phyloP scores from a whole-genome alignment of 108 stramenopile species.

The Schizochytrium sp. region DNA sequence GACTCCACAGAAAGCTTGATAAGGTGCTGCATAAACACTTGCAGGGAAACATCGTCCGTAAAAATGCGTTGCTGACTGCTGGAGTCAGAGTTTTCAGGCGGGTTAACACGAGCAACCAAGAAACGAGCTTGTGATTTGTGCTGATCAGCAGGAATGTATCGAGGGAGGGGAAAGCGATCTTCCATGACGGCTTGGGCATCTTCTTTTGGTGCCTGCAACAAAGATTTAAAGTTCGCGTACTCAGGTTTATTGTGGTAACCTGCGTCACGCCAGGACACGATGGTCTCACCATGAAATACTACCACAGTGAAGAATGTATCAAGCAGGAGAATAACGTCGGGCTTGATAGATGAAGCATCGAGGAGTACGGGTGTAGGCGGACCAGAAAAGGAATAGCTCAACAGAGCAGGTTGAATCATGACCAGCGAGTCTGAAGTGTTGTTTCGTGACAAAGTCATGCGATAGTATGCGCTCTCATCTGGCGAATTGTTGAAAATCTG shows the following conservation, averaged over 20 bases:
- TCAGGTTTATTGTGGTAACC: conserved; percentile 97
- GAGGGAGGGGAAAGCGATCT: conserved; percentile 93
- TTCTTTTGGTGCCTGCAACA: conserved; percentile 93
- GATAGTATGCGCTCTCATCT: conserved; percentile 97
- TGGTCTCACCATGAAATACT: conserved; percentile 99
- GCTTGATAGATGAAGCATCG: conserved; percentile 91
- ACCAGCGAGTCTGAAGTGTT: conserved; percentile 93
- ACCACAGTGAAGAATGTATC: conserved; percentile 99
- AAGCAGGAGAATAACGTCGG: conserved; percentile 95
- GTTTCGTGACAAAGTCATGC: conserved; percentile 89
- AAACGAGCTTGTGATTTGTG: conserved; percentile 98
- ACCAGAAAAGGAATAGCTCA: conserved; percentile 94
- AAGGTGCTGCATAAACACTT: conserved; percentile 99
- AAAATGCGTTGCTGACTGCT: conserved; percentile 89
- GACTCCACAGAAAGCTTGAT: conserved; percentile 78
- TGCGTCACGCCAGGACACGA: conserved; percentile 97
- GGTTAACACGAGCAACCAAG: conserved; percentile 98
- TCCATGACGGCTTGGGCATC: conserved; percentile 99
- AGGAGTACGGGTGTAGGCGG: conserved; percentile 94
- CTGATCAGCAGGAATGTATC: conserved; percentile 99
- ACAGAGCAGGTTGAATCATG: conserved; percentile 98
- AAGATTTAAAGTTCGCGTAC: conserved; percentile 89
- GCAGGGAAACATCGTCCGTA: conserved; percentile 96
- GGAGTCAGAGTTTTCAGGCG: conserved; percentile 82
- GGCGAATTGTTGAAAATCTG: conserved; percentile 98